phyloP scores from a whole-genome alignment of 208 protist genomes.

The Borovskyia barvae region DNA sequence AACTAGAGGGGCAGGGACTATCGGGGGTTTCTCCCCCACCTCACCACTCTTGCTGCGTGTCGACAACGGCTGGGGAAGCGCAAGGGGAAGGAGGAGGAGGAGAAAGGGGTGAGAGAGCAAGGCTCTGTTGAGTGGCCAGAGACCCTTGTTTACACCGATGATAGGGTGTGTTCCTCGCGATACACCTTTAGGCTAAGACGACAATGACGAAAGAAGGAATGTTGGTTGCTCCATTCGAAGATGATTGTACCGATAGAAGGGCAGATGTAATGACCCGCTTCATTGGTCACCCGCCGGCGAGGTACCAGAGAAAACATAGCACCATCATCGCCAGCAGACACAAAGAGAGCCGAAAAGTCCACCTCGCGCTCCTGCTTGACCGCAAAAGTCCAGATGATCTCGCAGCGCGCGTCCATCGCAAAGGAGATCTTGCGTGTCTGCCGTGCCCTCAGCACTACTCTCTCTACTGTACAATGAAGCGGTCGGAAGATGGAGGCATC shows the following conservation, averaged over 20 bases:
- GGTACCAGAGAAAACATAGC: constrained; percentile 28
- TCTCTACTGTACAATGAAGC: constrained; percentile 20
- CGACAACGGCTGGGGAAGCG: too few relatives aligned
- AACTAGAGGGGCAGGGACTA: too few relatives aligned
- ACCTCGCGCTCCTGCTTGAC: constrained; percentile 32
- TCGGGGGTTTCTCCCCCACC: too few relatives aligned
- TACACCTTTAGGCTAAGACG: constrained; percentile 42
- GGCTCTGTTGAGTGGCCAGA: too few relatives aligned
- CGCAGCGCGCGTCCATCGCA: constrained; percentile 28
- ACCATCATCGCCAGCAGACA: constrained; percentile 30
- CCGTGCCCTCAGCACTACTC: constrained; percentile 26
- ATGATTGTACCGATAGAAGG: constrained; percentile 39
- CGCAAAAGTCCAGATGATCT: constrained; percentile 68
- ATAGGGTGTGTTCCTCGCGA: constrained; percentile 7
- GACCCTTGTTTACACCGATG: background rate
- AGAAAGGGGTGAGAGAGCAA: constrained; percentile 16
- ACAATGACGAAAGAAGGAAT: constrained; percentile 14
- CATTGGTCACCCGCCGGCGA: constrained; percentile 19
- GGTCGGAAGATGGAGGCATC: background rate
- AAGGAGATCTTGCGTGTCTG: constrained; percentile 30
- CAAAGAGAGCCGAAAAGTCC: constrained; percentile 48
- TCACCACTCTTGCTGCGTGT: too few relatives aligned
- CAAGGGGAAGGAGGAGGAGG: constrained; percentile 15
- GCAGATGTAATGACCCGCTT: constrained; percentile 58
- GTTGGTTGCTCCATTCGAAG: constrained; percentile 58